Conservation (phyloP, 108 stramenopile species). For the Cyclostephanos invisitatus region DNA sequence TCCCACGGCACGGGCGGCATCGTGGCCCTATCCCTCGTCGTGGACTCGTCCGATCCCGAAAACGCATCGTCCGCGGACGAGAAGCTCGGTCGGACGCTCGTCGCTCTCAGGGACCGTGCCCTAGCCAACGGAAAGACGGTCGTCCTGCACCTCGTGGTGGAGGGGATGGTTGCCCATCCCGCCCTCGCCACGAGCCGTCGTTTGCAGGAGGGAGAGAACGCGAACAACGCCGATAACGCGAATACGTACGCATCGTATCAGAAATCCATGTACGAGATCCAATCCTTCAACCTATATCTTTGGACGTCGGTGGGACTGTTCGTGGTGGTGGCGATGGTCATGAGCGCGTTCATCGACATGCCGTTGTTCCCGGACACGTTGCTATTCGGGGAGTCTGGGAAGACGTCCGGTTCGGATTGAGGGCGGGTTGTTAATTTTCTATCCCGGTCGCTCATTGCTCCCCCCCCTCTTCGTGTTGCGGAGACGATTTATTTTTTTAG, state of each 20-base stretch:
- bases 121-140: conserved; percentile 50
- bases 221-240: conserved; percentile 57
- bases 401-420: conserved; percentile 60
- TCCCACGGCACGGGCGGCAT: conserved; percentile 34
- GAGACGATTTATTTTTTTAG: neutral
- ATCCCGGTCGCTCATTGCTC: neutral
- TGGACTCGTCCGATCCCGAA: conserved; percentile 30
- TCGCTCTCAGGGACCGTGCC: conserved; percentile 46
- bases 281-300: conserved; percentile 85
- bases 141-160: conserved; percentile 80
- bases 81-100: conserved; percentile 55
- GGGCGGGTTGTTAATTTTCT: no score
- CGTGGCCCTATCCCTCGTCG: conserved; percentile 60
- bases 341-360: conserved; percentile 75
- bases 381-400: conserved; percentile 80
- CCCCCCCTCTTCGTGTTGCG: neutral
- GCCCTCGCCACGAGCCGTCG: conserved; percentile 52
- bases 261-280: conserved; percentile 91
- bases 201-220: conserved; percentile 50
- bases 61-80: conserved; percentile 58
- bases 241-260: conserved; percentile 59
- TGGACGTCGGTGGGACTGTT: conserved; percentile 83
- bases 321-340: conserved; percentile 57
- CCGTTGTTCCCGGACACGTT: conserved; percentile 83
- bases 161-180: conserved; percentile 46